These are phyloP conservation scores for Leonotis leonurus DNA, from an alignment of 257 asterid genomes.

Conservation along the genomic window DNA sequence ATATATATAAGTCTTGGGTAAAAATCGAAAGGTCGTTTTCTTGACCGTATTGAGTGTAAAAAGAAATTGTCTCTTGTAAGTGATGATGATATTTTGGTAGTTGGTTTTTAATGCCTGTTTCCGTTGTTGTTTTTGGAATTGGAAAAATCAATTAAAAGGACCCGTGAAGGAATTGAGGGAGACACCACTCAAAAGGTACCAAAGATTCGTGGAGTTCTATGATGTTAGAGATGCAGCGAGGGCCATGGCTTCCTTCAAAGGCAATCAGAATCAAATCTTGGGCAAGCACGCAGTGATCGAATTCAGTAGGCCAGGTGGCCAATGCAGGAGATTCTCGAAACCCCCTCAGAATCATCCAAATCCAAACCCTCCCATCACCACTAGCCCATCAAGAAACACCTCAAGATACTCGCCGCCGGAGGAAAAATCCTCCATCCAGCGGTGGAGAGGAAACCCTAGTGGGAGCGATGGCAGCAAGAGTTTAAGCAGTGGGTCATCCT, in stretches of 20 bases:
- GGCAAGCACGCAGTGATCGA: constrained; percentile 47
- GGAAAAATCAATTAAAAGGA: constrained; percentile 49
- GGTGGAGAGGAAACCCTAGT: constrained; percentile 33
- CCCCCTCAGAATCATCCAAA: not conserved
- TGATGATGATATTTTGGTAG: constrained; percentile 6
- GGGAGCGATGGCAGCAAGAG: constrained; percentile 30
- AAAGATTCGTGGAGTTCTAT: constrained; percentile 74
- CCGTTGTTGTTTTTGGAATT: not conserved
- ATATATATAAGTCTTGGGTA: constrained; percentile 19
- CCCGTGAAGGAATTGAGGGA: constrained; percentile 87
- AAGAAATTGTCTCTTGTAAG: constrained; percentile 25
- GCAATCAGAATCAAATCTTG: constrained; percentile 34
- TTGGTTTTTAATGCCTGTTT: not conserved
- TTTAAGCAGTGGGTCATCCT: constrained; percentile 35
- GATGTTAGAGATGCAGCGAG: constrained; percentile 69
- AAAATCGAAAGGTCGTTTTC: constrained; percentile 43
- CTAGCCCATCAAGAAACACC: constrained; percentile 15
- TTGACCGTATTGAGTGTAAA: constrained; percentile 28
- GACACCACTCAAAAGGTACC: constrained; percentile 65
- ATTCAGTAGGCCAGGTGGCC: constrained; percentile 83
- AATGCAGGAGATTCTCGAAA: constrained; percentile 20
- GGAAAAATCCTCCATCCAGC: constrained; percentile 20
- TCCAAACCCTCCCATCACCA: not conserved
- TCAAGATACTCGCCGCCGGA: constrained; percentile 1
- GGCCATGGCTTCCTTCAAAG: constrained; percentile 57